These are phyloP conservation scores for Yarrowia sp. DNA, from an alignment of 805 yeast species.

Conservation along the genomic window DNA sequence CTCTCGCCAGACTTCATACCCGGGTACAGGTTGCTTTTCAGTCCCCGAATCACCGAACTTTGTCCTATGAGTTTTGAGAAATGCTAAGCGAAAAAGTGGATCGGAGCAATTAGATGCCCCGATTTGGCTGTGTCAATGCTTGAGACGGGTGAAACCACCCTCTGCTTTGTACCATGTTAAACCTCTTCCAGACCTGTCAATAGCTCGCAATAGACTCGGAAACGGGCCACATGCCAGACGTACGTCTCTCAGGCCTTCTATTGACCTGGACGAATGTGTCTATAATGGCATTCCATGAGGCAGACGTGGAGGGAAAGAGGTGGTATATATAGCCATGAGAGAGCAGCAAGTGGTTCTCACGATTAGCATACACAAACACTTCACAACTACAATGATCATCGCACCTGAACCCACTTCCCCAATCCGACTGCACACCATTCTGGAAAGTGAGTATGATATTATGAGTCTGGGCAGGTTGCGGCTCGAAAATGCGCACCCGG, in stretches of 20 bases:
- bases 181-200: neutral
- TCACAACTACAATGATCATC: neutral
- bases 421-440: neutral
- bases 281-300: neutral
- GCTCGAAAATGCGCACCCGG: too few species aligned
- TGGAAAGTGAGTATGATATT: constrained; percentile 1
- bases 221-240: neutral
- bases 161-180: too few species aligned
- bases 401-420: neutral
- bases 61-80: too few species aligned
- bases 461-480: too few species aligned
- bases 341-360: neutral
- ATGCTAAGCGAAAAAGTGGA: too few species aligned
- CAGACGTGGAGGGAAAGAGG: neutral
- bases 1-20: too few species aligned
- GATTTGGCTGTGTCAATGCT: too few species aligned
- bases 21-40: too few species aligned
- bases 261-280: constrained; percentile 6
- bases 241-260: neutral
- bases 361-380: neutral
- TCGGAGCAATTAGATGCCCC: too few species aligned
- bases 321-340: neutral
- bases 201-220: neutral
- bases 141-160: too few species aligned
- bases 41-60: too few species aligned